These are phyloP conservation scores for Spergularia bocconei DNA, from an alignment of 148 eudicot genomes.

Conservation along the genomic window DNA sequence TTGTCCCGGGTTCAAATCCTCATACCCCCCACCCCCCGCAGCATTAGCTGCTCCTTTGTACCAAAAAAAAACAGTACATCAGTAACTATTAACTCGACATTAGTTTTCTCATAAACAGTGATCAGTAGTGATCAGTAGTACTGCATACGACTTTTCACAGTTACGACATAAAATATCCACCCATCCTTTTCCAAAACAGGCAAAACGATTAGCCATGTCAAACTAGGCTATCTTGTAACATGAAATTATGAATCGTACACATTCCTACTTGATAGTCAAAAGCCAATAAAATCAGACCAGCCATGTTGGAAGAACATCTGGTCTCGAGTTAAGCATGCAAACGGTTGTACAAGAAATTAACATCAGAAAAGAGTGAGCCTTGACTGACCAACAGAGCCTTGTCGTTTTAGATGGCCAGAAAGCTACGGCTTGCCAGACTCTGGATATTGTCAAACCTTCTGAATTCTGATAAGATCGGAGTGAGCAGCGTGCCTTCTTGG, in stretches of 20 bases:
- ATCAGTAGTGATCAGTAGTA: too few relatives aligned
- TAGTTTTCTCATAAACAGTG: neutral
- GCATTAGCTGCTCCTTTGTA: too few relatives aligned
- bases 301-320: too few relatives aligned
- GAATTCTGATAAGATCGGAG: neutral
- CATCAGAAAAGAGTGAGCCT: neutral
- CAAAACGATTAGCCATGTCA: neutral
- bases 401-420: neutral
- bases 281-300: neutral
- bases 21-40: too few relatives aligned
- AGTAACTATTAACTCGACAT: too few relatives aligned
- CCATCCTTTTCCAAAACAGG: neutral
- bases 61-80: too few relatives aligned
- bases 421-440: neutral
- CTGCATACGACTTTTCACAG: too few relatives aligned
- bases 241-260: neutral
- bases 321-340: neutral
- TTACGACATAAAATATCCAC: neutral
- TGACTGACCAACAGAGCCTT: slow-evolving; percentile 1
- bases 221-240: neutral
- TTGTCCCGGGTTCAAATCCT: too few relatives aligned
- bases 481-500: neutral
- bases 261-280: neutral
- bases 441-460: neutral
- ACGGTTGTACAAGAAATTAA: neutral